A percentile compares a stretch with the other conserved stretches of the same genome.
Evolutionary conservation across 768 basidiomycete genomes (phyloP).

Genomic region (Gymnopilus junonius): DNA sequence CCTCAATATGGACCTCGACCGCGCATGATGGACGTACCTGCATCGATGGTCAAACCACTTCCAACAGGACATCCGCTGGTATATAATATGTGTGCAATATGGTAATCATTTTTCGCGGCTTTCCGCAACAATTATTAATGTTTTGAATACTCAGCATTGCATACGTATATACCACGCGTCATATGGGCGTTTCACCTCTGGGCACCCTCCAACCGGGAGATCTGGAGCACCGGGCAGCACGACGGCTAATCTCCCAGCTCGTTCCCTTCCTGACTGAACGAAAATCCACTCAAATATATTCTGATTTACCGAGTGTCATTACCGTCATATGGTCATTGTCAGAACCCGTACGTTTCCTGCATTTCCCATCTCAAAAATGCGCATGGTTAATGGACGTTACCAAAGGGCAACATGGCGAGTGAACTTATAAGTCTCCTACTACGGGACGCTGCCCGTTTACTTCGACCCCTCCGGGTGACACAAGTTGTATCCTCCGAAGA

Average conservation of each 20-base stretch:
- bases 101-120: constrained; percentile 48
- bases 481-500: constrained; percentile 17
- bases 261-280: constrained; percentile 70
- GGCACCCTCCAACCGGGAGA: constrained; percentile 41
- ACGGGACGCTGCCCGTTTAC: constrained; percentile 53
- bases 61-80: constrained; percentile 48
- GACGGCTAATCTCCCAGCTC: constrained; percentile 50
- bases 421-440: constrained; percentile 56
- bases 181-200: constrained; percentile 63
- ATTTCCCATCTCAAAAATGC: constrained; percentile 4
- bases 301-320: constrained; percentile 53
- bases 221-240: constrained; percentile 51
- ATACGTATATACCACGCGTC: constrained; percentile 70
- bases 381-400: constrained; percentile 5
- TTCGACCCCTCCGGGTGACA: constrained; percentile 52
- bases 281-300: constrained; percentile 57
- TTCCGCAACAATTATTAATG: constrained; percentile 2
- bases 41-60: constrained; percentile 43
- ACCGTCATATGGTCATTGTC: constrained; percentile 72
- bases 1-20: constrained; percentile 43
- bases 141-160: constrained; percentile 53
- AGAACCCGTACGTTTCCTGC: constrained; percentile 46
- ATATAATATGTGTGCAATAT: constrained; percentile 71
- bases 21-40: constrained; percentile 49
- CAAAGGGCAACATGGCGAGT: constrained; percentile 41